Conservation (phyloP, 768 basidiomycete genomes). For the Amanita pseudoporphyria region DNA sequence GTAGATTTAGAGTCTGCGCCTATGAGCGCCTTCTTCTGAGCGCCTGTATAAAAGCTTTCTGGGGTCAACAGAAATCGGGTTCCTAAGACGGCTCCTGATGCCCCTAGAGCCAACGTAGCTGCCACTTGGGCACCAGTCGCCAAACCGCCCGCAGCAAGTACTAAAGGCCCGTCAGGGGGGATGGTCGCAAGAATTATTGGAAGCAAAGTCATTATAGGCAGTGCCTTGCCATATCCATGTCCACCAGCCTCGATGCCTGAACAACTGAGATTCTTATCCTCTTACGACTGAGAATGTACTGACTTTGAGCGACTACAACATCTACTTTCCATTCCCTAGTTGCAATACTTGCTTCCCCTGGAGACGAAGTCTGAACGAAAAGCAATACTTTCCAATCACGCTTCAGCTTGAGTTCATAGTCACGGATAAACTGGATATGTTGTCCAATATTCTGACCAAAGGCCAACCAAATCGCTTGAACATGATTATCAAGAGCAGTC, state of each 20-base stretch:
- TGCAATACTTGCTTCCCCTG: slow-evolving; percentile 50
- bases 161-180: slow-evolving; percentile 31
- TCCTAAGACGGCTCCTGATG: slow-evolving; percentile 58
- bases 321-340: slow-evolving; percentile 63
- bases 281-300: slow-evolving; percentile 1
- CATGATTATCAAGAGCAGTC: slow-evolving; percentile 41
- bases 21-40: slow-evolving; percentile 44
- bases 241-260: slow-evolving; percentile 76
- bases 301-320: slow-evolving; percentile 73
- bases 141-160: slow-evolving; percentile 73
- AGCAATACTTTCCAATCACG: slow-evolving; percentile 38
- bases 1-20: slow-evolving; percentile 35
- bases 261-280: slow-evolving; percentile 2
- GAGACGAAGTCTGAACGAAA: slow-evolving; percentile 56
- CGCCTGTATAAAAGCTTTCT: slow-evolving; percentile 49
- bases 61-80: slow-evolving; percentile 67
- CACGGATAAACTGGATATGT: slow-evolving; percentile 56
- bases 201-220: slow-evolving; percentile 52
- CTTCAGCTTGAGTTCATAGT: slow-evolving; percentile 35
- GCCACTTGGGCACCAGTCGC: slow-evolving; percentile 57
- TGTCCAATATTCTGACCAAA: slow-evolving; percentile 49
- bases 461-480: slow-evolving; percentile 66
- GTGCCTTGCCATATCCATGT: slow-evolving; percentile 50
- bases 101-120: slow-evolving; percentile 55
- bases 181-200: slow-evolving; percentile 40